A percentile compares a stretch with the other conserved stretches of the same genome.
phyloP scores from a whole-genome alignment of 192 early-diverging fungal genomes.

The Coemansia sp. region DNA sequence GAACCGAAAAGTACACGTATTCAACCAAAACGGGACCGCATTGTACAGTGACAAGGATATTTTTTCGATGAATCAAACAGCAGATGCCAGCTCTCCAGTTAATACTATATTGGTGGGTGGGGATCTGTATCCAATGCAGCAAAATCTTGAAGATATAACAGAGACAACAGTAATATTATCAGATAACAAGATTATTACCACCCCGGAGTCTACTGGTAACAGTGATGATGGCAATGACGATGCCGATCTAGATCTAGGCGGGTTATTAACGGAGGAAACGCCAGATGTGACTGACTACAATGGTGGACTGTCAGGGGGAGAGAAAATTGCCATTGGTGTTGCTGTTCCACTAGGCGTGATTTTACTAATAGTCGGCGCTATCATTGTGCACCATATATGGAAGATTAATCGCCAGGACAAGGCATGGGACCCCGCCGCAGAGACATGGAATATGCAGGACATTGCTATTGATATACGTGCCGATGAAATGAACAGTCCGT shows the following conservation, averaged over 20 bases:
- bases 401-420: neutral
- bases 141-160: no score
- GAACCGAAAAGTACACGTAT: no score
- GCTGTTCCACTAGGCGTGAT: neutral
- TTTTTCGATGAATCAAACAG: neutral
- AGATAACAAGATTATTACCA: neutral
- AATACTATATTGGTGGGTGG: neutral
- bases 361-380: neutral
- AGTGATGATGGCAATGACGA: neutral
- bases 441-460: neutral
- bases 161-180: no score
- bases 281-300: neutral
- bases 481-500: no score
- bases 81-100: no score
- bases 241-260: no score
- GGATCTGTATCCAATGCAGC: conserved; percentile 4
- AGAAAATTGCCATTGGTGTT: conserved; percentile 8
- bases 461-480: no score
- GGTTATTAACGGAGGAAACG: neutral
- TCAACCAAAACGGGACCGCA: neutral
- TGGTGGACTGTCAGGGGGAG: neutral
- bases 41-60: neutral
- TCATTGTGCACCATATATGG: conserved; percentile 6
- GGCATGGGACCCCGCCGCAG: neutral
- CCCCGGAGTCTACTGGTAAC: neutral